These are phyloP conservation scores for Umbelopsis sp. DNA, from an alignment of 192 early-diverging fungal genomes.

Conservation along the genomic window DNA sequence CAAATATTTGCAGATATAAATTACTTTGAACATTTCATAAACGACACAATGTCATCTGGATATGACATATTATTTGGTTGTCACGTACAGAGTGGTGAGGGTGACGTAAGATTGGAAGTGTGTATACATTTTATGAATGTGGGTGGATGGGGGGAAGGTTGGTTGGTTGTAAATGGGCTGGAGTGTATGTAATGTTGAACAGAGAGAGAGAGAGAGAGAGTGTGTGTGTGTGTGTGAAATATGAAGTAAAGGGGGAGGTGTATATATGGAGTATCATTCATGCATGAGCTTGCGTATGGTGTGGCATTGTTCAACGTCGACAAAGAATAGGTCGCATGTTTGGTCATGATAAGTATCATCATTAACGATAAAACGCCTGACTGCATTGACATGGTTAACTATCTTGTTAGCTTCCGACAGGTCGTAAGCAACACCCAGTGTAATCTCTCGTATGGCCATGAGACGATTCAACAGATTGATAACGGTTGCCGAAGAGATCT, in stretches of 20 bases:
- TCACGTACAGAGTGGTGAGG: not conserved
- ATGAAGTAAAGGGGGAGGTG: not conserved
- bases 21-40: not conserved
- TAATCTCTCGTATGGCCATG: conserved; percentile 18
- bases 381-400: conserved; percentile 6
- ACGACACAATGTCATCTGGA: not conserved
- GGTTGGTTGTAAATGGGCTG: not conserved
- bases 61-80: not conserved
- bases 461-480: conserved; percentile 18
- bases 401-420: conserved; percentile 21
- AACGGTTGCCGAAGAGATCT: conserved; percentile 17
- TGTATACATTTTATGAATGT: not conserved
- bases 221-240: not conserved
- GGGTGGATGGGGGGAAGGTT: not conserved
- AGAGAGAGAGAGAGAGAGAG: no score
- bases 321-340: not conserved
- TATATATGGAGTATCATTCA: not conserved
- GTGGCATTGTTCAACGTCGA: conserved; percentile 34
- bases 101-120: not conserved
- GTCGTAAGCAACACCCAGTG: conserved; percentile 30
- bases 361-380: not conserved
- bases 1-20: not conserved
- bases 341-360: not conserved
- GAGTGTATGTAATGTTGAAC: no score
- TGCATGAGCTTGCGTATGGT: conserved; percentile 16